Conservation (phyloP, 2,329 filamentous ascomycete genomes). For the Cladobotryum protrusum region DNA sequence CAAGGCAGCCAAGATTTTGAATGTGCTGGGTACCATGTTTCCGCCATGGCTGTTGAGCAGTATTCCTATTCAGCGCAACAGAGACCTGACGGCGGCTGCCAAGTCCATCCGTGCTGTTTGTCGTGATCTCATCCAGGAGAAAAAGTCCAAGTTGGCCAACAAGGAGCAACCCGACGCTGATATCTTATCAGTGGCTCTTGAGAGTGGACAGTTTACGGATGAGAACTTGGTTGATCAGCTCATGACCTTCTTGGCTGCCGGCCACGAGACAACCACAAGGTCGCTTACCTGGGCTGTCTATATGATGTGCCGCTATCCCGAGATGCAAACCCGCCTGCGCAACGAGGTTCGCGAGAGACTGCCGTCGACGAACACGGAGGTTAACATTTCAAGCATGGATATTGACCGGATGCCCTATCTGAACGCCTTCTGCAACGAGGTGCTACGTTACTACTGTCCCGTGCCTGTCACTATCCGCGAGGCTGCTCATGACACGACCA, state of each 20-base stretch:
- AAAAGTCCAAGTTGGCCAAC: constrained; percentile 49
- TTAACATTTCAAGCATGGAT: constrained; percentile 36
- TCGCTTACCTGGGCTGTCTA: constrained; percentile 72
- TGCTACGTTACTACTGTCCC: constrained; percentile 66
- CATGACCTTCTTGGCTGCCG: constrained; percentile 83
- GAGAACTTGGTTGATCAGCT: constrained; percentile 80
- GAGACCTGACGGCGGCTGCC: constrained; percentile 51
- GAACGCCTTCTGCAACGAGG: constrained; percentile 71
- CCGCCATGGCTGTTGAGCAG: constrained; percentile 53
- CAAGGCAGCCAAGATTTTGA: constrained; percentile 47
- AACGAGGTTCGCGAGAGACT: constrained; percentile 59
- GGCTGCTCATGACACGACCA: constrained; percentile 56
- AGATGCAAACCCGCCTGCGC: constrained; percentile 61
- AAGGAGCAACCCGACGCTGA: constrained; percentile 54
- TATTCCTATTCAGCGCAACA: constrained; percentile 67
- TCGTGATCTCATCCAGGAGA: constrained; percentile 61
- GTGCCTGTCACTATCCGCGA: constrained; percentile 66
- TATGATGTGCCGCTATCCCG: constrained; percentile 58
- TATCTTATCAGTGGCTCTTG: constrained; percentile 74
- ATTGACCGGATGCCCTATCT: constrained; percentile 74
- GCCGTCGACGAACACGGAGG: constrained; percentile 38
- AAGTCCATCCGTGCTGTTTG: constrained; percentile 59
- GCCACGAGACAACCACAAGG: constrained; percentile 73
- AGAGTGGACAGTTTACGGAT: constrained; percentile 68
- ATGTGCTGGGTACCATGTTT: constrained; percentile 55